Evolutionary conservation across 139 green algal genomes (phyloP), one percentile per base, ranked within the genome.

Genomic region (Nannochloris sp.): DNA sequence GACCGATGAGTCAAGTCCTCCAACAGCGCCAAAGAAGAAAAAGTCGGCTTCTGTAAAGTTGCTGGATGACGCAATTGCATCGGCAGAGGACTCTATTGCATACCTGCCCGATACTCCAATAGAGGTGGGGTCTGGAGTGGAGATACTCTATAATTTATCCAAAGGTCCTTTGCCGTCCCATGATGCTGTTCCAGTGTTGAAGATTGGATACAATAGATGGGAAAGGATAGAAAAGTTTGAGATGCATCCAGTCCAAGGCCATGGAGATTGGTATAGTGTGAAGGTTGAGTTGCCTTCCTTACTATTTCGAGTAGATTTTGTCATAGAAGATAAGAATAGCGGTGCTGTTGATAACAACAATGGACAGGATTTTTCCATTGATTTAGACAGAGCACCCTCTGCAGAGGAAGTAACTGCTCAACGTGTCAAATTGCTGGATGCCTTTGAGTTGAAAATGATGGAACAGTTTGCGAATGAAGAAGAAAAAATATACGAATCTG

Each of bases 201-300:
- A 93, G 75, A 65, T 78, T 59, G 85, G 85, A 44, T 40, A 86
- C 6, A 94, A 94, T 81, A 83, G 81, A 56, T 94, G 87, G 88
- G 84, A 91, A 74, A 69, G 57, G 23, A 76, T 88, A 4, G 44
- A 72, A 29, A 51, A 70, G 29, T 15, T 85, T 24, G 56, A 80
- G 66, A 81, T 92, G 84, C 31, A 60, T 54, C 61, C 23, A 2
- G 75, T 87, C 25, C 37, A 27, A 16, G 44, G 16, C 23, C 23
- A 27, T 57, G 50, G 44, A 29, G 61, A 72, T 3, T 80, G 69
- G 74, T 77, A 58, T 34, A 11, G 11, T 8, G 67, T 25, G 11
- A 11, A 46, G 40, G 23, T 73, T 36, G 60, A 31, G 23, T 63
- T 90, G 48, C 78, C 84, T 0, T 16, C 67, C 12, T 72, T 87